Percentiles rank a stretch among this genome's conserved stretches.
These are phyloP conservation scores for Melampsora larici-populina DNA, from an alignment of 1,284 basidiomycete genomes.

Conservation along the genomic window DNA sequence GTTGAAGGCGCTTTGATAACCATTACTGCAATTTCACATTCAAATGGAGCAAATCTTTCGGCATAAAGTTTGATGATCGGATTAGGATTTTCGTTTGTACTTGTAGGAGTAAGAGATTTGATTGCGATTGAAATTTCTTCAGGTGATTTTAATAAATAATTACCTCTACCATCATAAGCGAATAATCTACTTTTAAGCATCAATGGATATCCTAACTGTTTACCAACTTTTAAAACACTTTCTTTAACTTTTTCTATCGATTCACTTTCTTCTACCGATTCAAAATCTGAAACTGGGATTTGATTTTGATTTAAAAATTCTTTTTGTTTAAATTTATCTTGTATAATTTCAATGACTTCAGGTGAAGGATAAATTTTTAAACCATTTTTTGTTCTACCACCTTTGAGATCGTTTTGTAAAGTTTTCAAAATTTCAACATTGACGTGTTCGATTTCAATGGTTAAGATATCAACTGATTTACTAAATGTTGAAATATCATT, in stretches of 20 bases:
- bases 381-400: conserved; percentile 48
- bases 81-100: conserved; percentile 58
- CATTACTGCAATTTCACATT: conserved; percentile 92
- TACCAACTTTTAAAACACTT: conserved; percentile 62
- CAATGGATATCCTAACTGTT: conserved; percentile 73
- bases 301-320: conserved; percentile 64
- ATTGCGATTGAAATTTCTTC: conserved; percentile 66
- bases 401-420: conserved; percentile 57
- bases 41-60: conserved; percentile 88
- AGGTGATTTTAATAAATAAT: conserved; percentile 68
- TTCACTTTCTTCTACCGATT: conserved; percentile 57
- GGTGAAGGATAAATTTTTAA: conserved; percentile 80
- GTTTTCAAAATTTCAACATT: conserved; percentile 72
- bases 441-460: conserved; percentile 97
- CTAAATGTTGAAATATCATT: conserved; percentile 78
- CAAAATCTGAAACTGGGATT: conserved; percentile 72
- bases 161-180: conserved; percentile 95
- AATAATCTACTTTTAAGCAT: conserved; percentile 95
- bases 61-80: conserved; percentile 74
- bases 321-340: conserved; percentile 94
- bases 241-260: conserved; percentile 57
- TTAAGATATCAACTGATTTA: conserved; percentile 77
- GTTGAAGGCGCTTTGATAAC: conserved; percentile 71
- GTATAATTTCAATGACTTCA: conserved; percentile 78
- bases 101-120: conserved; percentile 54